Base-by-base conservation (phyloP, 208 protist genomes). In the Novymonas esmeraldas region DNA sequence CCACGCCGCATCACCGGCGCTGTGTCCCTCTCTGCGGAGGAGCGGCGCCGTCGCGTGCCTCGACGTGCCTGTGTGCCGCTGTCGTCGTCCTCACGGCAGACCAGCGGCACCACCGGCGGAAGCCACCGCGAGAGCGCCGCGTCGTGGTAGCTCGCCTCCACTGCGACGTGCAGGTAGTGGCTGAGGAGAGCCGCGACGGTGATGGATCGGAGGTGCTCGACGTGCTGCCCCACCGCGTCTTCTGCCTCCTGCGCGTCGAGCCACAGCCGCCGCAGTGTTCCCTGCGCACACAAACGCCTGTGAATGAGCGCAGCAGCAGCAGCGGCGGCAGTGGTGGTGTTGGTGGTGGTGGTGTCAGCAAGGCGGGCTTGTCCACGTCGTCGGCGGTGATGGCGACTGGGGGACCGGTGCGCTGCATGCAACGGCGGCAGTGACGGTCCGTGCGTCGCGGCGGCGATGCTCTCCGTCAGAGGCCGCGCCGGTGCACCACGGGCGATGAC, bases 61-160 rank as follows among this genome's bases (percentile, higher is more conserved):
- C 36, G 36, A 41, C 36, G 36, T 41, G 36, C 36, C n/a, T n/a
- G 7, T 11, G 36, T 11, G 36, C 36, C 36, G 36, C 36, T 14
- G 7, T 41, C 52, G 24, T 3, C 11, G 6, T 39, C 45, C 28
- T 33, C 58, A 46, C 59, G 54, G 11, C 45, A 44, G 16, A 33
- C 62, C 52, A 22, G 0, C 24, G 39, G 18, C 24, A 61, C 26
- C 18, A 60, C 31, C 24, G 61, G 76, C 18, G 67, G 28, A 13
- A 92, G 70, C 78, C 78, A 89, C 2, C 58, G 73, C 39, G 72
- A 76, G 46, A 93, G 68, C 26, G 82, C 74, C 28, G 84, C 10
- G 39, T 89, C 83, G 44, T 80, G 45, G 36, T 54, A 65, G 56
- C 70, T 86, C 20, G 73, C 52, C 18, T 79, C 74, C 5, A 90